These are phyloP conservation scores for Cladorrhinum sp. DNA, from an alignment of 2,329 filamentous ascomycete species.

Conservation along the genomic window DNA sequence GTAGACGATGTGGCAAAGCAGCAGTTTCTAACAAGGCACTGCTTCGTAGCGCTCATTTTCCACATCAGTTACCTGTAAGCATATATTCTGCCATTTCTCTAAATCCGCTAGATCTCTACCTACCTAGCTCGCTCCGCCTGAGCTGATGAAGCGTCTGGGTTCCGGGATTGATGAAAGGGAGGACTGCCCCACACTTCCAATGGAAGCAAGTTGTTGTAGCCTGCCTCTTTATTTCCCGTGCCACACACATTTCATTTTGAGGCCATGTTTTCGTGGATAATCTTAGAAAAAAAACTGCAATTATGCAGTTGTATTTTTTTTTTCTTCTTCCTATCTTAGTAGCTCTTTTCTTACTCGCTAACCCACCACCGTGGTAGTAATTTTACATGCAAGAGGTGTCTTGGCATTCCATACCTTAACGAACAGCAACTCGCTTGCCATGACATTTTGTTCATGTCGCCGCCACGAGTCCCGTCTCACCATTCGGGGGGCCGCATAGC, in stretches of 20 bases:
- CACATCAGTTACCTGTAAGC: neutral
- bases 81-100: neutral
- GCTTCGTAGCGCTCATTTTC: conserved; percentile 1
- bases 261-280: neutral
- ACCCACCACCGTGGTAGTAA: conserved; percentile 14
- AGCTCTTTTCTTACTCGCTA: neutral
- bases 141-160: neutral
- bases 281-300: neutral
- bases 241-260: neutral
- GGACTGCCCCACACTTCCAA: neutral
- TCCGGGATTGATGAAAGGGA: neutral
- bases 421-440: conserved; percentile 15
- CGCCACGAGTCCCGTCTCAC: conserved; percentile 17
- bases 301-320: neutral
- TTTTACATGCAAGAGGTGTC: conserved; percentile 23
- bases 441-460: conserved; percentile 17
- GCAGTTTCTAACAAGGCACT: conserved; percentile 23
- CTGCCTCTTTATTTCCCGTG: too few relatives aligned
- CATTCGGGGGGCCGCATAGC: conserved; percentile 1
- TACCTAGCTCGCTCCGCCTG: neutral
- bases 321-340: neutral
- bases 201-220: neutral
- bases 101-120: neutral
- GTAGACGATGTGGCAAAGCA: conserved; percentile 20
- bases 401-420: conserved; percentile 9